A percentile compares a stretch with the other conserved stretches of the same genome.
Conservation (phyloP, 139 green algal species). For the Desmodesmus armatus region DNA sequence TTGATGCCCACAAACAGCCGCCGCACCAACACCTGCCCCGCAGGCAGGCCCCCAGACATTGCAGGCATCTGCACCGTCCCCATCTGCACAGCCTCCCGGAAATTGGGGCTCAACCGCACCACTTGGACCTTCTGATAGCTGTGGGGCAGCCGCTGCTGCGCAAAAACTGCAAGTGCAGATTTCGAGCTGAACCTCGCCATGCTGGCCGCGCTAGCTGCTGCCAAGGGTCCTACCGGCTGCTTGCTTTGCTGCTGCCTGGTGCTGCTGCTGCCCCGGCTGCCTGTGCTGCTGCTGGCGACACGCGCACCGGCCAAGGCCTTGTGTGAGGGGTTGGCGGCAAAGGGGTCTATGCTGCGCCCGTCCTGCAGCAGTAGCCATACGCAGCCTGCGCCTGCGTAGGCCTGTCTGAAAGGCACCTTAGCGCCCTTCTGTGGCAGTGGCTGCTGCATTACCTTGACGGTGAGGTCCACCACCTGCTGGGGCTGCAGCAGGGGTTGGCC, state of each 20-base stretch:
- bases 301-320: neutral
- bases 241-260: conserved; percentile 4
- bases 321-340: conserved; percentile 2
- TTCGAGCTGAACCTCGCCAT: neutral
- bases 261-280: neutral
- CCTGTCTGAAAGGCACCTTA: conserved; percentile 23
- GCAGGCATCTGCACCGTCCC: conserved; percentile 54
- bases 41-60: conserved; percentile 1
- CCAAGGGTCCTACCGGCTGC: conserved; percentile 15
- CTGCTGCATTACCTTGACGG: neutral
- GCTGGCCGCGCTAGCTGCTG: neutral
- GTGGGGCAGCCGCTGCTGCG: conserved; percentile 34
- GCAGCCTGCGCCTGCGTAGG: conserved; percentile 51
- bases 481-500: conserved; percentile 25
- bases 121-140: conserved; percentile 61
- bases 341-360: conserved; percentile 24
- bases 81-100: conserved; percentile 65
- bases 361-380: conserved; percentile 62
- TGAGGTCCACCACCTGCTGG: conserved; percentile 49
- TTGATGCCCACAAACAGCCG: conserved; percentile 80
- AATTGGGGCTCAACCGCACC: conserved; percentile 69
- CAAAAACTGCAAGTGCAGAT: conserved; percentile 43
- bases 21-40: conserved; percentile 72
- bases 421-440: neutral
- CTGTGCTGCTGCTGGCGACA: neutral